Evolutionary conservation across 495 filamentous ascomycete genomes (phyloP).

Genomic region (Cladorrhinum samala): DNA sequence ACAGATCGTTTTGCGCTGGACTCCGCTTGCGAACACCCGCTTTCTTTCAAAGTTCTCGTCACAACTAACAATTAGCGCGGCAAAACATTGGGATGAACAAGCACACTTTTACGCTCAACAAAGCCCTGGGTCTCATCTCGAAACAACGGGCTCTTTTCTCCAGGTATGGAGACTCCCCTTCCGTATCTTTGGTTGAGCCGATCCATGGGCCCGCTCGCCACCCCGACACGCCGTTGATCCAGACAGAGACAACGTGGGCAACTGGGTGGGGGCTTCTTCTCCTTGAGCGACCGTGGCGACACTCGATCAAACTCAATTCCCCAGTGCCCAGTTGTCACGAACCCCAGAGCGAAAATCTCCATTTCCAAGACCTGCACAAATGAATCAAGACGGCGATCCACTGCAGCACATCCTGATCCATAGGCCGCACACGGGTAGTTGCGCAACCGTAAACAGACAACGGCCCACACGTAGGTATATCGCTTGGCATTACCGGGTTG

Average conservation of each 20-base stretch:
- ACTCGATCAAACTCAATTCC: neutral
- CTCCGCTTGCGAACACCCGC: neutral
- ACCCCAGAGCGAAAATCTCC: neutral
- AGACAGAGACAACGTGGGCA: neutral
- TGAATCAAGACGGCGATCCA: neutral
- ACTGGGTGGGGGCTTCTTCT: too few species aligned
- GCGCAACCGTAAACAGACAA: too few species aligned
- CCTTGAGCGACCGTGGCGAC: neutral
- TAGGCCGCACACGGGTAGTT: too few species aligned
- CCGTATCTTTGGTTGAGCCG: neutral
- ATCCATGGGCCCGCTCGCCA: neutral
- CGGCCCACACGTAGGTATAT: too few species aligned
- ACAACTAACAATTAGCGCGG: neutral
- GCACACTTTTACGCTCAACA: too few species aligned
- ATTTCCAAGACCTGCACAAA: neutral
- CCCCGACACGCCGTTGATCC: slow-evolving; percentile 6
- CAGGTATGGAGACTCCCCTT: too few species aligned
- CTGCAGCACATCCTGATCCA: neutral
- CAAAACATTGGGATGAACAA: neutral
- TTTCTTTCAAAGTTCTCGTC: too few species aligned
- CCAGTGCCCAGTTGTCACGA: neutral
- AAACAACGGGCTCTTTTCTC: too few species aligned
- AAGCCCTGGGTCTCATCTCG: too few species aligned
- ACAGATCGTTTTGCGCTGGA: neutral
- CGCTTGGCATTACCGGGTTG: too few species aligned